Conservation (phyloP, 805 yeast genomes). For the Cyberlindnera mrakii region DNA sequence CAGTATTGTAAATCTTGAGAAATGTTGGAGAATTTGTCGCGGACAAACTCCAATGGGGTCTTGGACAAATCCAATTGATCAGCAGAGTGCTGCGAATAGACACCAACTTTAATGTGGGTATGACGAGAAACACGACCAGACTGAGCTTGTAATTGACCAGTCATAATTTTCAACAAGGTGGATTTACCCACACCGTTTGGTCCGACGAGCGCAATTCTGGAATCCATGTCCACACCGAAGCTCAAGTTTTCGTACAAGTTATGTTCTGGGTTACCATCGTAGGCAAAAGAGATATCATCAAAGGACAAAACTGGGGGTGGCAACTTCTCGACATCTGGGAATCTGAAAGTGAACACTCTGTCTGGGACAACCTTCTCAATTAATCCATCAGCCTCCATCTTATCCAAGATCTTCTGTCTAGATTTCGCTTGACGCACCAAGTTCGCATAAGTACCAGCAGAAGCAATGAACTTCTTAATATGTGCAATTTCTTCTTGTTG, state of each 20-base stretch:
- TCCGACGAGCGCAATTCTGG: slow-evolving; percentile 95
- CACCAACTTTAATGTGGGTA: slow-evolving; percentile 96
- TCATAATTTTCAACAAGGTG: slow-evolving; percentile 91
- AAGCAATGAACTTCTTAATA: slow-evolving; percentile 97
- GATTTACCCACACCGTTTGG: slow-evolving; percentile 99
- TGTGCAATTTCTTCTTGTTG: slow-evolving; percentile 99
- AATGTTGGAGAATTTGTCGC: slow-evolving; percentile 82
- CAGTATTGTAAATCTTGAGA: slow-evolving; percentile 98
- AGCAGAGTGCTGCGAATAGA: slow-evolving; percentile 97
- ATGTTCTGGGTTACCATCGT: slow-evolving; percentile 77
- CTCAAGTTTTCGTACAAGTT: slow-evolving; percentile 85
- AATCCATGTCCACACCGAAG: slow-evolving; percentile 99
- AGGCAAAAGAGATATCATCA: slow-evolving; percentile 90
- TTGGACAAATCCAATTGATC: slow-evolving; percentile 96
- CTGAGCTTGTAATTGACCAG: slow-evolving; percentile 87
- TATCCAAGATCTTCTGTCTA: slow-evolving; percentile 97
- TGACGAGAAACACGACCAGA: slow-evolving; percentile 95
- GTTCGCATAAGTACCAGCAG: slow-evolving; percentile 99
- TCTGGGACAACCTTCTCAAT: slow-evolving; percentile 90
- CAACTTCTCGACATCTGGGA: slow-evolving; percentile 92
- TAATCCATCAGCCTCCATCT: slow-evolving; percentile 99
- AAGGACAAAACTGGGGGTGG: slow-evolving; percentile 99
- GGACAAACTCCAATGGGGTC: slow-evolving; percentile 93
- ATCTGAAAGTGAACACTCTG: slow-evolving; percentile 88
- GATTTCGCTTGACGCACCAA: slow-evolving; percentile 98